Conservation (phyloP, 805 yeast genomes). For the Cyberlindnera veronae region DNA sequence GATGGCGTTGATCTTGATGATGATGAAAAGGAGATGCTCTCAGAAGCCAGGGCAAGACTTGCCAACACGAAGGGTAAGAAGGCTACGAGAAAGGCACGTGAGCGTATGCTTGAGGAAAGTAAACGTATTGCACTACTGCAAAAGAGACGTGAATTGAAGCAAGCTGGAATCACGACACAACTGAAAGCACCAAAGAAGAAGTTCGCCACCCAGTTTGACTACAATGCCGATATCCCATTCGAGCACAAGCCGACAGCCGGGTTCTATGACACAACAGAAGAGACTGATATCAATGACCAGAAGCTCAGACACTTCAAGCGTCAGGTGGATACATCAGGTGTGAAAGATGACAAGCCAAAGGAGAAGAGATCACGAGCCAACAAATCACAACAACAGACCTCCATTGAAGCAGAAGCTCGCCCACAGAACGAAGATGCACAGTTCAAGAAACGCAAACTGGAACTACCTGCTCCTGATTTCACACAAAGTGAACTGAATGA, state of each 20-base stretch:
- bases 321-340: constrained; percentile 42
- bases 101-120: constrained; percentile 76
- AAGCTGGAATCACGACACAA: constrained; percentile 62
- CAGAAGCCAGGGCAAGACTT: constrained; percentile 91
- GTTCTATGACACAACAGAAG: constrained; percentile 63
- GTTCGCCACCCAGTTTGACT: constrained; percentile 65
- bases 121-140: constrained; percentile 72
- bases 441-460: constrained; percentile 23
- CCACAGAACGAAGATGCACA: constrained; percentile 4
- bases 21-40: constrained; percentile 86
- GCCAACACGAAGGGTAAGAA: constrained; percentile 93
- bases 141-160: constrained; percentile 75
- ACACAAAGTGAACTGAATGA: constrained; percentile 12
- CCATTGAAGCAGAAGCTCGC: constrained; percentile 16
- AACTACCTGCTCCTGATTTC: constrained; percentile 35
- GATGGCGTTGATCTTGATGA: constrained; percentile 79
- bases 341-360: constrained; percentile 34
- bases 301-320: constrained; percentile 41
- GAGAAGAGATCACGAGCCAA: constrained; percentile 30
- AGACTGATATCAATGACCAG: constrained; percentile 38
- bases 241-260: constrained; percentile 70
- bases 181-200: constrained; percentile 51
- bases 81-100: constrained; percentile 86
- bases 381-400: constrained; percentile 25
- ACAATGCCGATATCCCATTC: constrained; percentile 78